Base-by-base conservation (phyloP, 1,284 basidiomycete species). In the Fomitopsis betulina region DNA sequence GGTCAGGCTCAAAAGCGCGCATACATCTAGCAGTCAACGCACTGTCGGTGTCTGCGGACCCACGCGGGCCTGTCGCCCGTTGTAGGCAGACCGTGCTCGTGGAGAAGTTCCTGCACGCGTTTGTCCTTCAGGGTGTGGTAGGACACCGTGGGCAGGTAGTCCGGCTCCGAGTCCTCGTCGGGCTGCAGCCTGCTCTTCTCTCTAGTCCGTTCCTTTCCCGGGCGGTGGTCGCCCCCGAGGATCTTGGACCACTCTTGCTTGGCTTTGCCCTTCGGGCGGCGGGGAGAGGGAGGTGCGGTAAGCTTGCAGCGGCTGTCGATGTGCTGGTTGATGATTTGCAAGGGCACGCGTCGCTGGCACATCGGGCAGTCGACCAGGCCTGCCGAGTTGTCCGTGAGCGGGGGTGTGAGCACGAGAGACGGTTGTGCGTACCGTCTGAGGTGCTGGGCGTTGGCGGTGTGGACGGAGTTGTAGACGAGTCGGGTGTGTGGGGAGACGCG, bases 61-160 rank as follows among this genome's bases (percentile, higher is more conserved):
- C 82, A 77, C 33, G 72, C 69, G 33, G 73, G 68, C 43, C 81
- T 77, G 63, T 85, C 83, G 10, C 88, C 88, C 13, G 66, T 71
- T 1, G 77, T 72, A 1, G 82, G 73, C 15, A 91, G 70, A 21
- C 73, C 77, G 54, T 84, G 75, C 43, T 82, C 78, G 6, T 64
- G 55, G 15, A 91, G 74, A 62, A 85, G 76, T n/a, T 84, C 83
- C 54, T 78, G 81, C 5, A 91, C 67, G 50, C 80, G 77, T 63
- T 77, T 83, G 49, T 86, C 85, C 63, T 84, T 88, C 52, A 89
- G 70, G 7, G 83, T 80, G 21, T 76, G 75, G 64, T 91, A 91
- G 0, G 86, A 81, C 10, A 80, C 80, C 62, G 86, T 87, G 4
- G 89, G 86, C 37, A 91, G 71, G 4, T 79, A 80, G 49, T 77